Base-by-base conservation (phyloP, 768 basidiomycete genomes). In the Pleurotus giganteus region DNA sequence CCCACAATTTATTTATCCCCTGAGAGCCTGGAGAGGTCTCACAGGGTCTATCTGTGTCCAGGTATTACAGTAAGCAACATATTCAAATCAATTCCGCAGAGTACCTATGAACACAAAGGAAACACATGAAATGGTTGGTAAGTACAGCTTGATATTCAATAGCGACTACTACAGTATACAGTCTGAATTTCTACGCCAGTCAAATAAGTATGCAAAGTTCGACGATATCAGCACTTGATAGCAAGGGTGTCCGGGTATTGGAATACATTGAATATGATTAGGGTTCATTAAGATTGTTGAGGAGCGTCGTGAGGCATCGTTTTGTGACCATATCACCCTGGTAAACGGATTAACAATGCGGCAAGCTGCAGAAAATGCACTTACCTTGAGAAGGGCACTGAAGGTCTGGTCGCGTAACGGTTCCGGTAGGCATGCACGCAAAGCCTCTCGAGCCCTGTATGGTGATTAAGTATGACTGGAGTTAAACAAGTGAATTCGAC, bases 271-370 rank as follows among this genome's bases (percentile, higher is more conserved):
- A n/a, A 28, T 13, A 36, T 52, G 53, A 63, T 71, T 72, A 86
- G 57, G 82, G 78, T 67, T 91, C 89, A 59, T 85, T 87, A 60
- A 96, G 76, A 69, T 96, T 94, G 70, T 92, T 89, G 57, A 95
- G 79, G 28, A 96, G 79, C 28, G 92, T 94, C 44, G 91, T 90
- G 56, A 96, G 78, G 71, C 93, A 95, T 64, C 93, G 82, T 75
- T 95, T 96, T 24, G 97, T 99, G 60, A 98, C 97, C 87, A 96
- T 93, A 65, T 99, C 97, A 46, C 94, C 94, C 91, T 93, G 60
- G 9, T n/a, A 43, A 34, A 24, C 12, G 13, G 65, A 39, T 69
- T 47, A 72, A 62, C 37, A 19, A 47, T 2, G 17, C 15, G n/a
- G 21, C 6, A 36, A 31, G 24, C 12, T 12, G 21, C 4, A 42